These are phyloP conservation scores for Marasmius sp. DNA, from an alignment of 1,284 basidiomycete genomes.

Conservation along the genomic window DNA sequence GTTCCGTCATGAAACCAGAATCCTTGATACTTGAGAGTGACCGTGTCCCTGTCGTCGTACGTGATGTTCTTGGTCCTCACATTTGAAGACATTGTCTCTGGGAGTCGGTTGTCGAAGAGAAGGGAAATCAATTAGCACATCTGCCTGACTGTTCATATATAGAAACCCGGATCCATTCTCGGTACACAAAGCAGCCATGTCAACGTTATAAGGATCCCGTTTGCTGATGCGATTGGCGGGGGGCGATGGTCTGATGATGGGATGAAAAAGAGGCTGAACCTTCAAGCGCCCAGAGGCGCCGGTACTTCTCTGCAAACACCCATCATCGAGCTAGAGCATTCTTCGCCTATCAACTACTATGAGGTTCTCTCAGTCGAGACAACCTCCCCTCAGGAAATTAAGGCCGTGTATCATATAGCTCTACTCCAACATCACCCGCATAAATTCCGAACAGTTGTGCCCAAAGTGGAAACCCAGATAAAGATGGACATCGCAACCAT, in stretches of 20 bases:
- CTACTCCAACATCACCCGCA: slow-evolving; percentile 70
- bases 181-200: too few species aligned
- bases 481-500: slow-evolving; percentile 51
- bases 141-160: background rate
- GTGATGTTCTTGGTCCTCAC: slow-evolving; percentile 17
- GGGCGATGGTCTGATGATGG: background rate
- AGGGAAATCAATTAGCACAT: background rate
- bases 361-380: slow-evolving; percentile 40
- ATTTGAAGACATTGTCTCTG: background rate
- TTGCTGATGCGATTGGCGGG: background rate
- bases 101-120: background rate
- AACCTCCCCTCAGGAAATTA: slow-evolving; percentile 56
- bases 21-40: slow-evolving; percentile 17
- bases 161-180: background rate
- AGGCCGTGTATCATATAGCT: slow-evolving; percentile 66
- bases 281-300: background rate
- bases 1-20: slow-evolving; percentile 23
- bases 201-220: too few species aligned
- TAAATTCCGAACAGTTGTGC: slow-evolving; percentile 34
- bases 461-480: background rate
- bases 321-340: slow-evolving; percentile 3
- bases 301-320: background rate
- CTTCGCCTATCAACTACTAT: slow-evolving; percentile 41
- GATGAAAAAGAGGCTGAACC: background rate
- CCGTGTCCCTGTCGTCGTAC: slow-evolving; percentile 23